Percentiles rank a stretch among this genome's conserved stretches.
Evolutionary conservation across 306 rosid species (phyloP).

Genomic region (Amphicarpaea edgeworthii): DNA sequence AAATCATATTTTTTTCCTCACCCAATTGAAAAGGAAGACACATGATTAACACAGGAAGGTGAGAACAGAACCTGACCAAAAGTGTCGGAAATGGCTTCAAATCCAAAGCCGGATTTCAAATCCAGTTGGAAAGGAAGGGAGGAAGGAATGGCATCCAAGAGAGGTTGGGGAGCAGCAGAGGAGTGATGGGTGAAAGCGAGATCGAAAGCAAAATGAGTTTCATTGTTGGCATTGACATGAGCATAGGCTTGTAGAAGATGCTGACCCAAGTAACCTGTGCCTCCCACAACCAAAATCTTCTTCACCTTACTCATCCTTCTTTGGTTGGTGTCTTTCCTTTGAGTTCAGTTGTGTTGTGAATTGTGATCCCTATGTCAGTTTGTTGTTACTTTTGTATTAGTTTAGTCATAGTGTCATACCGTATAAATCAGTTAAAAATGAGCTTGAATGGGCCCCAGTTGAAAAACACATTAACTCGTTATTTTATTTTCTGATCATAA

Average conservation of each 20-base stretch:
- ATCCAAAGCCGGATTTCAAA: slow-evolving; percentile 79
- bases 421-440: too few species aligned
- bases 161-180: slow-evolving; percentile 59
- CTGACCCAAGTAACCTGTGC: slow-evolving; percentile 95
- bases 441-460: too few species aligned
- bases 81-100: slow-evolving; percentile 64
- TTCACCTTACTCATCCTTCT: slow-evolving; percentile 55
- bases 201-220: slow-evolving; percentile 45
- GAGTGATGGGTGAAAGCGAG: slow-evolving; percentile 80
- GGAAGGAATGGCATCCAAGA: slow-evolving; percentile 61
- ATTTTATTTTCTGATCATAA: too few species aligned
- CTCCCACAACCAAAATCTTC: slow-evolving; percentile 80
- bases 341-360: neutral
- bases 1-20: slow-evolving; percentile 21
- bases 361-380: too few species aligned
- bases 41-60: neutral
- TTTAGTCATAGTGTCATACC: too few species aligned
- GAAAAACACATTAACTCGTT: too few species aligned
- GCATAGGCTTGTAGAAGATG: slow-evolving; percentile 72
- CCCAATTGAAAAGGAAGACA: slow-evolving; percentile 9
- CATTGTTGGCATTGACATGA: slow-evolving; percentile 37
- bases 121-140: slow-evolving; percentile 69
- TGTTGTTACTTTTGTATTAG: too few species aligned
- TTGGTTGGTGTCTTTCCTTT: neutral
- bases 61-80: slow-evolving; percentile 76